Evolutionary conservation across 1,284 basidiomycete genomes (phyloP).

Genomic region (Tremellales sp.): DNA sequence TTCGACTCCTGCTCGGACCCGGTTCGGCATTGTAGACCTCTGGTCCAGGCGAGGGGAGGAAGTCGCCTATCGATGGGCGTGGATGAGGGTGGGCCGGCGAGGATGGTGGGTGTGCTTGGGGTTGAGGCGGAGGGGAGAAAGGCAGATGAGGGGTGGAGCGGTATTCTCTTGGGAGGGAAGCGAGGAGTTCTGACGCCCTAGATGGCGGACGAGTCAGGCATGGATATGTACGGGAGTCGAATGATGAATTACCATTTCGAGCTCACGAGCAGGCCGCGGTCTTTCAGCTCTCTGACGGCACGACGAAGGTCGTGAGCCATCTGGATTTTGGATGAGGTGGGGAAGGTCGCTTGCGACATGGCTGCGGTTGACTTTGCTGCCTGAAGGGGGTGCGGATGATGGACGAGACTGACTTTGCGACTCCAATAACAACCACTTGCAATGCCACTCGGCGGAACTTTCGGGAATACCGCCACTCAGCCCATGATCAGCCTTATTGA

Average conservation of each 20-base stretch:
- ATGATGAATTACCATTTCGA: slow-evolving; percentile 44
- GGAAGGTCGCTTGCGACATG: slow-evolving; percentile 3
- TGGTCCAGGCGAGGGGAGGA: slow-evolving; percentile 33
- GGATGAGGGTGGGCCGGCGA: slow-evolving; percentile 14
- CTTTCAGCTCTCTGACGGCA: slow-evolving; percentile 42
- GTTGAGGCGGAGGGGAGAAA: slow-evolving; percentile 39
- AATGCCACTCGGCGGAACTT: too few species aligned
- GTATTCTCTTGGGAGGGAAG: slow-evolving; percentile 37
- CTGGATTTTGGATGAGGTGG: slow-evolving; percentile 24
- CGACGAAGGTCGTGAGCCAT: slow-evolving; percentile 44
- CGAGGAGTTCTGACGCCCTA: slow-evolving; percentile 48
- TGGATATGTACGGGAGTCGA: background rate
- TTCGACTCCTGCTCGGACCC: slow-evolving; percentile 30
- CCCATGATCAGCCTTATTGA: background rate
- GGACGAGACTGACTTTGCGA: too few species aligned
- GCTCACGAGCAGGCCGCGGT: slow-evolving; percentile 45
- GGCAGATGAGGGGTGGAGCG: slow-evolving; percentile 37
- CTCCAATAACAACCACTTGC: too few species aligned
- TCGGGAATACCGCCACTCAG: too few species aligned
- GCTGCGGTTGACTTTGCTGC: too few species aligned
- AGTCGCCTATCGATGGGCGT: slow-evolving; percentile 36
- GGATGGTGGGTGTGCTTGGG: slow-evolving; percentile 14
- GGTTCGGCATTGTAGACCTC: slow-evolving; percentile 24
- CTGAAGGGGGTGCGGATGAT: too few species aligned
- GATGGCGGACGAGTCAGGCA: slow-evolving; percentile 3